Base-by-base conservation (phyloP, 495 filamentous ascomycete species). In the Poronia punctata region DNA sequence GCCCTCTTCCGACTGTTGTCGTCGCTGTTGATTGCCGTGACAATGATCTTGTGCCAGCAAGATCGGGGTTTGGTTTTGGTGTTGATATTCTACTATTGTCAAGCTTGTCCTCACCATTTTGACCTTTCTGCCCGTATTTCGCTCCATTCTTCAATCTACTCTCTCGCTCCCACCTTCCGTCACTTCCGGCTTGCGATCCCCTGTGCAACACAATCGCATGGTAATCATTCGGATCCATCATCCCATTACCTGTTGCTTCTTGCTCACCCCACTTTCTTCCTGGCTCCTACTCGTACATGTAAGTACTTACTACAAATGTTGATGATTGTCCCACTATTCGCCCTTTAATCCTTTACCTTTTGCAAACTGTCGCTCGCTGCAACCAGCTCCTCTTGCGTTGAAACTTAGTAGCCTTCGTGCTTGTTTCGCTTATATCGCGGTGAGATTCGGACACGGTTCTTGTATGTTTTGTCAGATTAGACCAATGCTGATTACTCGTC, bases 151-250 rank as follows among this genome's bases (percentile, higher is more conserved):
- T n/a, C n/a, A n/a, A n/a, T 52, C 53, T 52, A 50, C 59, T 53
- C 20, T 64, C 52, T 29, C 53, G 41, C 5, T 40, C 28, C 35
- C 47, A 33, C 14, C 38, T 45, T 16, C 48, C 56, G 25, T 60
- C 55, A 39, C 57, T 62, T 23, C 57, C 50, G 33, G 66, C 62
- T 49, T 57, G 59, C 49, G 64, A 57, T 33, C 60, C 50, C 34
- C 63, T 55, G 16, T 61, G 60, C 55, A 71, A 56, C 50, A 69
- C 64, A 10, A 61, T 68, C 49, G 68, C 66, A 40, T 53, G 58
- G 52, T 68, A 72, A 33, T 59, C 56, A 39, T 59, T 54, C 3
- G 52, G 46, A 21, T 68, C 65, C 63, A 66, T 66, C 45, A 20
- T 55, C n/a, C n/a, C 20, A 25, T 10, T 16, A 11, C 25, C 32